These are phyloP conservation scores for Thalassiosira profunda DNA, from an alignment of 108 stramenopile genomes.

Conservation along the genomic window DNA sequence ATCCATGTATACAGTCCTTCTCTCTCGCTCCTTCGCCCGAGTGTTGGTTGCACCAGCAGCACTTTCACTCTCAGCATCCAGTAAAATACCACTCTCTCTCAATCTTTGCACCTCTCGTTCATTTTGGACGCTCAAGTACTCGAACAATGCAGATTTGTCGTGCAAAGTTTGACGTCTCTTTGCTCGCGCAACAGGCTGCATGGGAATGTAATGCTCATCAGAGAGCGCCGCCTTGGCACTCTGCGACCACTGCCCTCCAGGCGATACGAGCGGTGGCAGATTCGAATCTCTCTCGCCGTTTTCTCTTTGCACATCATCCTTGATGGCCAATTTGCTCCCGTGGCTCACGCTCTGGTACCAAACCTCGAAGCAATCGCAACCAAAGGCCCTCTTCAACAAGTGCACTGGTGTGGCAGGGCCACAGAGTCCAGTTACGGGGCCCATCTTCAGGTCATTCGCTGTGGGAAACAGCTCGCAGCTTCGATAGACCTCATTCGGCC, in stretches of 20 bases:
- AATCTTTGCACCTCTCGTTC: conserved; percentile 28
- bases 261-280: conserved; percentile 39
- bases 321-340: not conserved
- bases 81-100: not conserved
- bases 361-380: conserved; percentile 72
- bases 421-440: conserved; percentile 50
- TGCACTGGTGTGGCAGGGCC: conserved; percentile 55
- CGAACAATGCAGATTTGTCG: conserved; percentile 28
- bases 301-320: not conserved
- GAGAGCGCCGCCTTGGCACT: conserved; percentile 45
- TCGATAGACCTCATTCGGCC: conserved; percentile 71
- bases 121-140: conserved; percentile 45
- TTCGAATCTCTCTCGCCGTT: too few species aligned
- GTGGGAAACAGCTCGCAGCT: conserved; percentile 64
- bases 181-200: conserved; percentile 60
- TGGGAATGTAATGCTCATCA: conserved; percentile 71
- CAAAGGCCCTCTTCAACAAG: conserved; percentile 70
- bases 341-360: conserved; percentile 69
- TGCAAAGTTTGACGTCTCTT: conserved; percentile 55
- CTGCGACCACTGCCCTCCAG: conserved; percentile 65
- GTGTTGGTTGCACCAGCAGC: too few species aligned
- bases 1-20: conserved; percentile 71
- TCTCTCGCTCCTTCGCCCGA: too few species aligned
- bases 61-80: not conserved
- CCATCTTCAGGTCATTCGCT: conserved; percentile 49